Base-by-base conservation (phyloP, 345 rosid genomes). In the Pugionium dolabratum region DNA sequence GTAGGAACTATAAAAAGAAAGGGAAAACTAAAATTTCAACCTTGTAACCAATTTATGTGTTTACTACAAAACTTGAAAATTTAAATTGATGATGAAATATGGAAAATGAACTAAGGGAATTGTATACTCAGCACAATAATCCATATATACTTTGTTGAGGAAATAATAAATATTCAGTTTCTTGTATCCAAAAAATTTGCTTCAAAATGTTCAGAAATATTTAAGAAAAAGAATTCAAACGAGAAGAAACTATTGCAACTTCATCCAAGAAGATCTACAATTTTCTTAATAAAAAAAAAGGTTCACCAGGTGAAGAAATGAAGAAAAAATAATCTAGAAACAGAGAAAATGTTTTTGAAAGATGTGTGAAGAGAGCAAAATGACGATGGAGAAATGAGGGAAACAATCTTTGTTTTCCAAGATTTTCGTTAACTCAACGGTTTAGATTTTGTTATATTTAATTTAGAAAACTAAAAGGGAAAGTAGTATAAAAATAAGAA, bases 381-480 rank as follows among this genome's bases (percentile, higher is more conserved):
- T 68, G 72, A 41, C 59, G 3, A 67, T 36, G 48, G 58, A 58
- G 35, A 59, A 57, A 11, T 18, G 49, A 36, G n/a, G 46, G 54
- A 54, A 43, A 66, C 62, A 54, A 54, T 34, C 1, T 34, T 54
- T 35, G 30, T 54, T 33, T 54, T 31, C 62, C 47, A 57, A 57
- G 62, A 57, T 57, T 66, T 45, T 44, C 18, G 30, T 44, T 44
- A 55, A 55, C 25, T 46, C 63, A 66, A 56, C 55, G 71, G 71
- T 66, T 36, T n/a, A 35, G 7, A 7, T 4, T 55, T 35, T 53
- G 8, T 7, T 8, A 34, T 39, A 25, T 18, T 56, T 28, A 54
- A 6, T 55, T 66, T 4, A 34, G 31, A 31, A 36, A 55, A 42
- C 1, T 0, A 30, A 9, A 9, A 30, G 47, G 18, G 54, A 66